These are phyloP conservation scores for Aspergillus tamarii DNA, from an alignment of 2,329 filamentous ascomycete genomes.

Conservation along the genomic window DNA sequence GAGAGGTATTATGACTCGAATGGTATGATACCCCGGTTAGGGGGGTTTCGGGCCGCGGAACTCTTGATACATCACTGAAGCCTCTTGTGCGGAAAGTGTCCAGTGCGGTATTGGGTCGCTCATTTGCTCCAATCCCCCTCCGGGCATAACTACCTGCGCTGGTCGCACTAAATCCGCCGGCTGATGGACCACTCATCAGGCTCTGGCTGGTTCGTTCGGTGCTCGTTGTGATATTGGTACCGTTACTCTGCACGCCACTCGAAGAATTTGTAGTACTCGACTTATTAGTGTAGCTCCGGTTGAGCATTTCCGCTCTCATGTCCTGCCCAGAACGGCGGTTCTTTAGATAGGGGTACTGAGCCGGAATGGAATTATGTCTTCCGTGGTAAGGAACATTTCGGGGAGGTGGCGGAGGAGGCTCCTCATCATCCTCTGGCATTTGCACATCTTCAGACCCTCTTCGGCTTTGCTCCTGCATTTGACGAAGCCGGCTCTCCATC, in stretches of 20 bases:
- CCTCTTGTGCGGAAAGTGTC: conserved; percentile 44
- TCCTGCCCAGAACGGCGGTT: conserved; percentile 67
- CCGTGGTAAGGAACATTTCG: conserved; percentile 52
- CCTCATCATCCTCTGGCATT: conserved; percentile 51
- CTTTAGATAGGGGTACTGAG: conserved; percentile 40
- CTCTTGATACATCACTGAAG: conserved; percentile 41
- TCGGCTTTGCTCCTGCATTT: conserved; percentile 62
- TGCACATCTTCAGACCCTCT: conserved; percentile 54
- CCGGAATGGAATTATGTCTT: conserved; percentile 47
- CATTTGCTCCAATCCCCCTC: conserved; percentile 56
- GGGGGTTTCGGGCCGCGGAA: conserved; percentile 53
- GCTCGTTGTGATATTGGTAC: conserved; percentile 67
- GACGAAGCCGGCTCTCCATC: conserved; percentile 82
- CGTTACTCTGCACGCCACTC: conserved; percentile 68
- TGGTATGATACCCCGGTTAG: conserved; percentile 85
- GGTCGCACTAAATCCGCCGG: conserved; percentile 87
- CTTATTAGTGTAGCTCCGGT: conserved; percentile 84
- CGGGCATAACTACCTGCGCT: conserved; percentile 92
- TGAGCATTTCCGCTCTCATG: conserved; percentile 68
- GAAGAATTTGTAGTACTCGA: conserved; percentile 82
- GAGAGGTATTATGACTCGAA: conserved; percentile 74
- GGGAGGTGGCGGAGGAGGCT: conserved; percentile 65
- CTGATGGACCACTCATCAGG: conserved; percentile 91
- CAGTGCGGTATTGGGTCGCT: conserved; percentile 51
- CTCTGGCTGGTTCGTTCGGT: conserved; percentile 81